Evolutionary conservation across 2,329 filamentous ascomycete species (phyloP), one percentile per base, ranked within the genome.

Genomic region (Drechslerella stenobrocha): DNA sequence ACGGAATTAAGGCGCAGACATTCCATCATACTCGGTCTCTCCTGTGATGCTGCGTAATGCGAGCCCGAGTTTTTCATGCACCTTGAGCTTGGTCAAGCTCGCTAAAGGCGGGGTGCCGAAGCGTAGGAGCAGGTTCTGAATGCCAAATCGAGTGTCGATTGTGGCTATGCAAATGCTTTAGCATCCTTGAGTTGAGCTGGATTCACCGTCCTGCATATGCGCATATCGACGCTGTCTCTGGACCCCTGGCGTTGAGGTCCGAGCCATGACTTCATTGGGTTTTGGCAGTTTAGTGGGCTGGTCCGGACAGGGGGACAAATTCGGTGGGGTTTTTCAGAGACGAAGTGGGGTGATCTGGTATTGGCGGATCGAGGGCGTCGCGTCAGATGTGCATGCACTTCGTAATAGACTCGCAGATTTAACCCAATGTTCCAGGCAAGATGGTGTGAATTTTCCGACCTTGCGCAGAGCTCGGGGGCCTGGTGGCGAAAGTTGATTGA

Each of bases 171-270:
- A 18, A 18, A 20, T 4, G 13, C 5, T 30, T 11, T 30, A 18
- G 22, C 18, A 20, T 3, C 4, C 8, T 18, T 20, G n/a, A 20
- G 8, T 20, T 18, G 9, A 42, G 37, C 37, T 42, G 37, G 3
- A 18, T 42, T 42, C 15, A 18, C 13, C 15, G 15, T 42, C 37
- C 6, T 18, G 37, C 22, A 7, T 7, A 42, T 42, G 37, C 15
- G 37, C 22, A 7, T 7, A 42, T 42, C n/a, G 13, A 8, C 4
- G 13, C 3, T n/a, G 15, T n/a, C 37, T 42, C 18, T 42, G 4
- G 37, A 42, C 22, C 37, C 37, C 37, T 42, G 37, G 15, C 37
- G 37, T 42, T 18, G 13, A 42, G 37, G 37, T 20, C 37, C 37
- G 15, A 42, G 37, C 37, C 8, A 20, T 20, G 37, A 18, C 2